A percentile compares a stretch with the other conserved stretches of the same genome.
Conservation (phyloP, 2,329 filamentous ascomycete genomes). For the Tolypocladium tropicale region DNA sequence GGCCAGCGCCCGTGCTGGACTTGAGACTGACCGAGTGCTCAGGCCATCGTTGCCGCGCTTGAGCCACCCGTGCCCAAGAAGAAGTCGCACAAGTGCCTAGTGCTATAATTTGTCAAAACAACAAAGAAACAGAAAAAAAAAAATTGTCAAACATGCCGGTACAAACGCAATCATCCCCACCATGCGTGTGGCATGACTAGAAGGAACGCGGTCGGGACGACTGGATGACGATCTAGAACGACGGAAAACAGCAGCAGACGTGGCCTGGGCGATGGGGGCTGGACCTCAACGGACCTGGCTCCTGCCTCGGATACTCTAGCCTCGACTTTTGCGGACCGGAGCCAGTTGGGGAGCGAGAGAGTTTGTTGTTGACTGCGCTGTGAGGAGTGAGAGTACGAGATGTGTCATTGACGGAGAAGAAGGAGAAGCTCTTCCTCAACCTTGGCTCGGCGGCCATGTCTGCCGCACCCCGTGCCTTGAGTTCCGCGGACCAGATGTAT, state of each 20-base stretch:
- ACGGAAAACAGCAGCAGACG: not conserved
- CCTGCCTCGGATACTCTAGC: not conserved
- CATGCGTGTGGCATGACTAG: conserved; percentile 3
- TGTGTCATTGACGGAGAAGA: not conserved
- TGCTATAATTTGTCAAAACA: conserved; percentile 40
- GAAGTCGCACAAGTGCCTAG: conserved; percentile 57
- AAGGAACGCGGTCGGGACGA: conserved; percentile 1
- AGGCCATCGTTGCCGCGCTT: conserved; percentile 93
- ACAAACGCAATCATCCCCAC: conserved; percentile 3
- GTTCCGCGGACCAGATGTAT: not conserved
- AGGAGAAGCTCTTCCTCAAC: not conserved
- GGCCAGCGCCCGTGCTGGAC: not conserved
- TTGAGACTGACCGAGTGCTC: conserved; percentile 7
- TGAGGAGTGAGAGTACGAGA: not conserved
- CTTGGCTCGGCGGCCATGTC: not conserved
- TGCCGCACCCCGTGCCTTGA: not conserved
- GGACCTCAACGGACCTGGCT: not conserved
- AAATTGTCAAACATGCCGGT: conserved; percentile 1
- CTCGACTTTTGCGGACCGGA: not conserved
- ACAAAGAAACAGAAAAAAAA: not conserved
- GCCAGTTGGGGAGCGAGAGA: not conserved
- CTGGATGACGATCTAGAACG: conserved; percentile 3
- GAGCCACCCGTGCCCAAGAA: conserved; percentile 81
- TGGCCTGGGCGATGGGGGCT: not conserved
- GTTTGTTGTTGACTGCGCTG: not conserved